A percentile compares a stretch with the other conserved stretches of the same genome.
Conservation (phyloP, 2,329 filamentous ascomycete species). For the Diaporthe sp. region DNA sequence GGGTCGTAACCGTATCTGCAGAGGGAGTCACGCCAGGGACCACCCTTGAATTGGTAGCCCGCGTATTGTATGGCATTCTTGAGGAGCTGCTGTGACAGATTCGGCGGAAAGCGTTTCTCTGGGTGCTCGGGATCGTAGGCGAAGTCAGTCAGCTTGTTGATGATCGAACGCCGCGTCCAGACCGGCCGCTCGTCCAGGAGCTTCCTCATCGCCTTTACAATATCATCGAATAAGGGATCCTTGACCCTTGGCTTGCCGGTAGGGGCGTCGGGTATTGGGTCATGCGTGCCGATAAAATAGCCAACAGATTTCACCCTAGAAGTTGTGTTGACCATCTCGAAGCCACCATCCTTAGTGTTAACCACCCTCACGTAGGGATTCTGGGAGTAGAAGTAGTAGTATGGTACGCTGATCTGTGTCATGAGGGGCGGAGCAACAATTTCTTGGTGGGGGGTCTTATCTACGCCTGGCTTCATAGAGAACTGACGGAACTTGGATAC, state of each 20-base stretch:
- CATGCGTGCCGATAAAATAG: slow-evolving; percentile 71
- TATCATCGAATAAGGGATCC: slow-evolving; percentile 72
- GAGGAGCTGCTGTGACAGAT: slow-evolving; percentile 66
- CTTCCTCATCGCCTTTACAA: slow-evolving; percentile 74
- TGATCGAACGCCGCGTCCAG: slow-evolving; percentile 86
- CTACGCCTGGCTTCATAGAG: slow-evolving; percentile 74
- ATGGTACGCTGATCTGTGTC: slow-evolving; percentile 80
- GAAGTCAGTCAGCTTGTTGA: slow-evolving; percentile 73
- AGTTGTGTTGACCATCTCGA: slow-evolving; percentile 68
- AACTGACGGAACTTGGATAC: slow-evolving; percentile 72
- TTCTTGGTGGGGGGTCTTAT: slow-evolving; percentile 72
- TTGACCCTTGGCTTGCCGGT: slow-evolving; percentile 70
- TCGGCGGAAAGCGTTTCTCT: slow-evolving; percentile 49
- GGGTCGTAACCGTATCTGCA: slow-evolving; percentile 91
- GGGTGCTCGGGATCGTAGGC: slow-evolving; percentile 50
- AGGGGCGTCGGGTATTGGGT: slow-evolving; percentile 74
- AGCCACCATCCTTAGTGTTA: slow-evolving; percentile 66
- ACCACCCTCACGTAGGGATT: slow-evolving; percentile 82
- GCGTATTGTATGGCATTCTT: slow-evolving; percentile 86
- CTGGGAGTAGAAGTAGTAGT: slow-evolving; percentile 86
- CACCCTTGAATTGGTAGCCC: slow-evolving; percentile 92
- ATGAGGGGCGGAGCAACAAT: slow-evolving; percentile 86
- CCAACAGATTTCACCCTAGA: slow-evolving; percentile 69
- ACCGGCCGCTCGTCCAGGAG: slow-evolving; percentile 83
- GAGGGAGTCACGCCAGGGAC: slow-evolving; percentile 91